A percentile compares a stretch with the other conserved stretches of the same genome.
phyloP scores from a whole-genome alignment of 2,329 filamentous ascomycete species.

The Monilinia vaccinii-corymbosi region DNA sequence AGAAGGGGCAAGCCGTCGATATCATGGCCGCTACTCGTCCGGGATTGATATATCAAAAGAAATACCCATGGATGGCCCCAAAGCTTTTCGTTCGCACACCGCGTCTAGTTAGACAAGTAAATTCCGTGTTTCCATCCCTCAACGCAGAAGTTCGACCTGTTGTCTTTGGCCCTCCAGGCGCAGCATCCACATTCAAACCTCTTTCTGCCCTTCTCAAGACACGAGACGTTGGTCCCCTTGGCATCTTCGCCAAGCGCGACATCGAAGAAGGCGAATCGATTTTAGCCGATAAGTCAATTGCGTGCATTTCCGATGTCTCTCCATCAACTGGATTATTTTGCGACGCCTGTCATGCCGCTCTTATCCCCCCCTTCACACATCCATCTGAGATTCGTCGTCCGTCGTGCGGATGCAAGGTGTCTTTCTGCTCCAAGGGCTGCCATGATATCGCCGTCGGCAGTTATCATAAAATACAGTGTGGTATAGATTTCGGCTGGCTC shows the following conservation, averaged over 20 bases:
- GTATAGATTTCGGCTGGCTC: slow-evolving; percentile 20
- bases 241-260: slow-evolving; percentile 22
- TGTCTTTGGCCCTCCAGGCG: slow-evolving; percentile 11
- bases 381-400: slow-evolving; percentile 4
- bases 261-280: slow-evolving; percentile 21
- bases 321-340: slow-evolving; percentile 16
- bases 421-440: slow-evolving; percentile 22
- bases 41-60: slow-evolving; percentile 20
- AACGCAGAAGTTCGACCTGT: slow-evolving; percentile 16
- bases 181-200: neutral
- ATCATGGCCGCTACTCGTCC: neutral
- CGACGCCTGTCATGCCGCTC: slow-evolving; percentile 22
- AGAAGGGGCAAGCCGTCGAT: neutral
- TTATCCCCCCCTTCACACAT: slow-evolving; percentile 13
- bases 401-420: slow-evolving; percentile 18
- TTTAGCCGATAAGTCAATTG: slow-evolving; percentile 19
- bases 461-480: slow-evolving; percentile 24
- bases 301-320: slow-evolving; percentile 12
- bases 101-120: slow-evolving; percentile 16
- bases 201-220: neutral
- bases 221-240: slow-evolving; percentile 23
- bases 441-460: slow-evolving; percentile 13
- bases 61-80: slow-evolving; percentile 25
- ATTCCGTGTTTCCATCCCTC: slow-evolving; percentile 6
- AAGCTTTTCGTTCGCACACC: slow-evolving; percentile 16